Evolutionary conservation across 2,329 filamentous ascomycete genomes (phyloP).

Genomic region (Clonostachys rosea): DNA sequence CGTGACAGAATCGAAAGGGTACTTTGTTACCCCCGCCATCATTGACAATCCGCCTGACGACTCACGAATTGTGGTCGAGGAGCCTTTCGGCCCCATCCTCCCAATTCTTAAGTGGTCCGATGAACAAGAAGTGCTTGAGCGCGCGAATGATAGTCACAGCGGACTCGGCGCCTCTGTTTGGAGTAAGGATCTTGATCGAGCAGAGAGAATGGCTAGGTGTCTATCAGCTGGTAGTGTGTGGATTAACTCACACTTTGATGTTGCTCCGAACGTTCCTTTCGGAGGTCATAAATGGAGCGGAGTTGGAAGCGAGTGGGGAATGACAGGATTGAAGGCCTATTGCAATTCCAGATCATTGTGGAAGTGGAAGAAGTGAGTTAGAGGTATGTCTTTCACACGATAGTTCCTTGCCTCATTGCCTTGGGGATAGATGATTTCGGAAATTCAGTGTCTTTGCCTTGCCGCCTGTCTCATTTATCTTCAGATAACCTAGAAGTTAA

Average conservation of each 20-base stretch:
- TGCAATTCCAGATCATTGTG: constrained; percentile 12
- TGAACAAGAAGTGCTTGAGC: constrained; percentile 53
- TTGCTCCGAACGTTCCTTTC: constrained; percentile 31
- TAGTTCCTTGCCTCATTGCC: too few relatives aligned
- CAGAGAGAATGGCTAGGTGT: constrained; percentile 43
- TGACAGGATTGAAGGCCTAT: constrained; percentile 25
- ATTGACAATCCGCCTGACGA: constrained; percentile 55
- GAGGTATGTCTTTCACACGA: too few relatives aligned
- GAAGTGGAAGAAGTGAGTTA: too few relatives aligned
- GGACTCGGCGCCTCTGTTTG: constrained; percentile 56
- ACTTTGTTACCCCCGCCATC: constrained; percentile 52
- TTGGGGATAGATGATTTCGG: too few relatives aligned
- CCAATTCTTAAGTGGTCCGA: constrained; percentile 57
- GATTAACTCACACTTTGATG: constrained; percentile 46
- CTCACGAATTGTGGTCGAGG: constrained; percentile 49
- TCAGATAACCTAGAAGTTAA: too few relatives aligned
- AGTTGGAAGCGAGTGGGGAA: constrained; percentile 38
- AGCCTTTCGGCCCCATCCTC: constrained; percentile 54
- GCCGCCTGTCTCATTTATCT: too few relatives aligned
- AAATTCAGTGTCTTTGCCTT: too few relatives aligned
- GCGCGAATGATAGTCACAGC: constrained; percentile 46
- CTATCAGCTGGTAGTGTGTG: constrained; percentile 56
- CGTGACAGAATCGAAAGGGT: constrained; percentile 33
- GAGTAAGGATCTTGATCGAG: constrained; percentile 44
- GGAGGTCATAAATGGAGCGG: constrained; percentile 48